Conservation (phyloP, 2,329 filamentous ascomycete species). For the Talaromyces sp. region DNA sequence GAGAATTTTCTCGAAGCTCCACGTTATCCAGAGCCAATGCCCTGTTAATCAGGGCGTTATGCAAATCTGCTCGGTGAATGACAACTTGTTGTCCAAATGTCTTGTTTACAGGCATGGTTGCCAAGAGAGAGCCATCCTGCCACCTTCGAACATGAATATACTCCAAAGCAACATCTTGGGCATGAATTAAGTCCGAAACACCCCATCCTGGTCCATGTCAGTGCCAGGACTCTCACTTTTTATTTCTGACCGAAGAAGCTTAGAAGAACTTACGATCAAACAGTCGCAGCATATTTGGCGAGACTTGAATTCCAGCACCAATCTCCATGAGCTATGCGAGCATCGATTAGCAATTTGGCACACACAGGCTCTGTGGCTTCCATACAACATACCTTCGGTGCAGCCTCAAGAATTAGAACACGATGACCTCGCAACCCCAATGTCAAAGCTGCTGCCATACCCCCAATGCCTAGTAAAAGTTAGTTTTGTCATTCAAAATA, state of each 20-base stretch:
- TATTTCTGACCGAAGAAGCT: not conserved
- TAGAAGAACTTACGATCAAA: constrained; percentile 58
- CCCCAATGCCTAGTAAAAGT: constrained; percentile 36
- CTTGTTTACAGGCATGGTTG: constrained; percentile 39
- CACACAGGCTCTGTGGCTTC: not conserved
- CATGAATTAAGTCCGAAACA: constrained; percentile 36
- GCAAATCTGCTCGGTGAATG: constrained; percentile 41
- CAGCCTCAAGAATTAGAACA: constrained; percentile 37
- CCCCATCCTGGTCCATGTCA: constrained; percentile 34
- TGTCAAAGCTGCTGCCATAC: constrained; percentile 39
- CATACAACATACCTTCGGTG: constrained; percentile 31
- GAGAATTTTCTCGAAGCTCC: constrained; percentile 32
- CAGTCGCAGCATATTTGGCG: constrained; percentile 77
- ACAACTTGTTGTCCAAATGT: constrained; percentile 38
- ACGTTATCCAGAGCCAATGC: constrained; percentile 35
- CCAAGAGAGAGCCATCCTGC: constrained; percentile 36
- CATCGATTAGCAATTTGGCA: constrained; percentile 3
- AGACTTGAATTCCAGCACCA: constrained; percentile 80
- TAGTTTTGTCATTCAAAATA: not conserved
- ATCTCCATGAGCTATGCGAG: constrained; percentile 50
- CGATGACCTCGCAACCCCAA: constrained; percentile 37
- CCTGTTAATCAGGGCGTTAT: constrained; percentile 35
- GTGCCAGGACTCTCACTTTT: not conserved
- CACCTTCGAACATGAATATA: constrained; percentile 40
- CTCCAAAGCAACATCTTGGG: constrained; percentile 37